Conservation (phyloP, 805 yeast species). For the Kodamaea restingae region DNA sequence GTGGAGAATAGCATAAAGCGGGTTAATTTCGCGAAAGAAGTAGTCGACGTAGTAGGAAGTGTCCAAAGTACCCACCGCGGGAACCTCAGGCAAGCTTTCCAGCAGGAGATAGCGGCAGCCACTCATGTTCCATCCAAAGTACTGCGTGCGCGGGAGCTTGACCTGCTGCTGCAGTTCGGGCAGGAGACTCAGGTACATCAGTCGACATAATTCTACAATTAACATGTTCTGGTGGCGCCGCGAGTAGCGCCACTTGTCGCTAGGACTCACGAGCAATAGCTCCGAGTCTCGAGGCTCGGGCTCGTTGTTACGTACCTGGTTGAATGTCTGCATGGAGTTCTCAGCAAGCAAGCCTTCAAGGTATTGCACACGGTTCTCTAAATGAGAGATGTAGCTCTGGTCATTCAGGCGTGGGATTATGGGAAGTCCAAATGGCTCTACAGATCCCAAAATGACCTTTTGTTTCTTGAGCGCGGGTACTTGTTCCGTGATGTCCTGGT, state of each 20-base stretch:
- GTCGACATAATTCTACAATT: conserved; percentile 35
- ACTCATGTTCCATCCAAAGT: conserved; percentile 64
- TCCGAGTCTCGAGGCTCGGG: conserved; percentile 17
- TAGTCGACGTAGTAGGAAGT: conserved; percentile 27
- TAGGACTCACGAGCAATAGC: conserved; percentile 21
- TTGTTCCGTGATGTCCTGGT: neutral
- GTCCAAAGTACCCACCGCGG: conserved; percentile 18
- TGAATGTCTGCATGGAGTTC: conserved; percentile 13
- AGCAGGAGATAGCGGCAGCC: conserved; percentile 47
- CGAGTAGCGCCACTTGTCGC: conserved; percentile 45
- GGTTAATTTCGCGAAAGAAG: conserved; percentile 49
- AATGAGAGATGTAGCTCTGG: conserved; percentile 24
- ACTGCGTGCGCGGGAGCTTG: conserved; percentile 52
- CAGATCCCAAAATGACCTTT: conserved; percentile 11
- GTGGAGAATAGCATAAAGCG: conserved; percentile 49
- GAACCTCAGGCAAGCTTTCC: conserved; percentile 31
- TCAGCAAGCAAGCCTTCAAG: conserved; percentile 30
- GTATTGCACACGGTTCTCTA: conserved; percentile 40
- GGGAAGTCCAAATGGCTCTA: conserved; percentile 19
- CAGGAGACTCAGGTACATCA: conserved; percentile 29
- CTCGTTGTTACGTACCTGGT: conserved; percentile 14
- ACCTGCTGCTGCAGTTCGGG: conserved; percentile 32
- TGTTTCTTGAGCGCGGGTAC: conserved; percentile 10
- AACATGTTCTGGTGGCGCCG: conserved; percentile 44
- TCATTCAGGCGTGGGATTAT: conserved; percentile 13